Conservation (phyloP, 495 filamentous ascomycete genomes). For the Talaromyces ruber region DNA sequence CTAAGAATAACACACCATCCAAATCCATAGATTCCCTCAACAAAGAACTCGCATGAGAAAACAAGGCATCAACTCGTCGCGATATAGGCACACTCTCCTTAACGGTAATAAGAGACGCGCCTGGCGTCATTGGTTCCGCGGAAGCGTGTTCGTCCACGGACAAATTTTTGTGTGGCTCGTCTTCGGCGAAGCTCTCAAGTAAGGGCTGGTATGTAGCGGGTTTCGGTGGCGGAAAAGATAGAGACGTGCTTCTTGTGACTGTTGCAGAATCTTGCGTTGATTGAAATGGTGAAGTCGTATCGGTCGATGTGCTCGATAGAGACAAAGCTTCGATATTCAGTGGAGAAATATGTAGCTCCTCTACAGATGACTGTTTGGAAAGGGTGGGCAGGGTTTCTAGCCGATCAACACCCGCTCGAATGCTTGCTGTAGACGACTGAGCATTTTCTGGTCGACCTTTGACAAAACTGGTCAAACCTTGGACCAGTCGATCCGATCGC, state of each 20-base stretch:
- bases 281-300: neutral
- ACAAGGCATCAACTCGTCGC: conserved; percentile 18
- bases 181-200: neutral
- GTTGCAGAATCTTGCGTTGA: neutral
- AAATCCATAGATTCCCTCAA: conserved; percentile 31
- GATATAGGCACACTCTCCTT: neutral
- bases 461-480: conserved; percentile 23
- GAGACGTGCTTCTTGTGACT: neutral
- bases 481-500: conserved; percentile 22
- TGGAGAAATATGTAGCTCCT: neutral
- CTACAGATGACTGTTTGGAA: neutral
- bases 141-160: neutral
- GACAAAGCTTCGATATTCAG: neutral
- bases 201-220: neutral
- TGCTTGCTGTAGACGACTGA: neutral
- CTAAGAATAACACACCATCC: conserved; percentile 34
- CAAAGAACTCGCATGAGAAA: conserved; percentile 26
- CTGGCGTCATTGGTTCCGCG: neutral
- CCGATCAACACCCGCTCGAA: neutral
- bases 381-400: neutral
- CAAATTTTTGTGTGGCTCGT: neutral
- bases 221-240: neutral
- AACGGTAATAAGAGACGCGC: neutral
- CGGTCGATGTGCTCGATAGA: neutral
- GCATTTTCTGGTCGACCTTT: conserved; percentile 15